phyloP scores from a whole-genome alignment of 805 yeast genomes.

The Candida pseudoglaebosa region DNA sequence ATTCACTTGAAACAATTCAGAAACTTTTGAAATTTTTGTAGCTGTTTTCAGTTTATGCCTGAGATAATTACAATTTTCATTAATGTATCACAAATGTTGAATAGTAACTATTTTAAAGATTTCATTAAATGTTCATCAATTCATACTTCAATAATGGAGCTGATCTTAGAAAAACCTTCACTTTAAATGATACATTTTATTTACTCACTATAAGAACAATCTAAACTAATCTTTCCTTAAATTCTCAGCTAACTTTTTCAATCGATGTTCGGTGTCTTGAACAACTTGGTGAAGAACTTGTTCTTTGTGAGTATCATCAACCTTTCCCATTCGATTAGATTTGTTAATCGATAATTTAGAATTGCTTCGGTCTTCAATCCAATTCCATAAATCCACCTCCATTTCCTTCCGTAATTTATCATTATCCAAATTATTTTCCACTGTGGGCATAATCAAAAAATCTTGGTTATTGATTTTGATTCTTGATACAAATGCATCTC shows the following conservation, averaged over 20 bases:
- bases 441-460: slow-evolving; percentile 39
- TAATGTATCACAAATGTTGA: too few species aligned
- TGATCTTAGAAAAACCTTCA: too few species aligned
- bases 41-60: too few species aligned
- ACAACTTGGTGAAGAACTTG: slow-evolving; percentile 49
- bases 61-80: too few species aligned
- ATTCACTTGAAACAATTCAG: too few species aligned
- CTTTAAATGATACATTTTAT: too few species aligned
- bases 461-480: slow-evolving; percentile 30
- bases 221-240: neutral
- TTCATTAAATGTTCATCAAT: too few species aligned
- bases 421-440: slow-evolving; percentile 27
- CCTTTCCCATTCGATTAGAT: slow-evolving; percentile 7
- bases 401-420: slow-evolving; percentile 34
- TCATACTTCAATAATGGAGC: too few species aligned
- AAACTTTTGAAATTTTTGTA: too few species aligned
- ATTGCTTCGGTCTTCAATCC: slow-evolving; percentile 49
- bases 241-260: slow-evolving; percentile 21
- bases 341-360: slow-evolving; percentile 8
- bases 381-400: slow-evolving; percentile 66
- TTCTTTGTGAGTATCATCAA: slow-evolving; percentile 16
- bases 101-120: too few species aligned
- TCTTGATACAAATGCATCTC: slow-evolving; percentile 10
- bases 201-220: too few species aligned
- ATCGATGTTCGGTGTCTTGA: slow-evolving; percentile 38